A percentile compares a stretch with the other conserved stretches of the same genome.
These are phyloP conservation scores for Aspergillus intermedius DNA, from an alignment of 2,329 filamentous ascomycete genomes.

Conservation along the genomic window DNA sequence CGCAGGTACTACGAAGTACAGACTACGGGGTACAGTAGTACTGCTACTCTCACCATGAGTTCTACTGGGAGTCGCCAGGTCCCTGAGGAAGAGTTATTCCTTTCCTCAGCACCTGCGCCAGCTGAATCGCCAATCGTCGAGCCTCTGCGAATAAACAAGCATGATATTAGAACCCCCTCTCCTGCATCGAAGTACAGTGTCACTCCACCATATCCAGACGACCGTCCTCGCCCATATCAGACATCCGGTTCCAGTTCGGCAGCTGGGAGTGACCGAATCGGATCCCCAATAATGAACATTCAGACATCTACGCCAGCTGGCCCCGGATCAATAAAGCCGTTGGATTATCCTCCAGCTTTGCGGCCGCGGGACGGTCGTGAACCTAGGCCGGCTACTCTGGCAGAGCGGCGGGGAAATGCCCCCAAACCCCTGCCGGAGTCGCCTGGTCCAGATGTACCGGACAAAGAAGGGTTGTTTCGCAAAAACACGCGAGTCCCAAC, in stretches of 20 bases:
- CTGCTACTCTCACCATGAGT: conserved; percentile 33
- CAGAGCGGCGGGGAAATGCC: conserved; percentile 67
- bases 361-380: conserved; percentile 45
- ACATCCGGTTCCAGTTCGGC: conserved; percentile 25
- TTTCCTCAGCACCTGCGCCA: conserved; percentile 33
- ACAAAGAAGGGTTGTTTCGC: conserved; percentile 75
- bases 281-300: conserved; percentile 16
- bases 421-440: conserved; percentile 80
- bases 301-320: conserved; percentile 23
- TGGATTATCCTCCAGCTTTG: conserved; percentile 35
- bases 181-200: conserved; percentile 40
- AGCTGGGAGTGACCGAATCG: conserved; percentile 16
- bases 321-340: conserved; percentile 22
- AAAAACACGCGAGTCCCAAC: conserved; percentile 39
- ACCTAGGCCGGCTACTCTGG: conserved; percentile 55
- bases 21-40: too few species aligned
- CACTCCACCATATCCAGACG: conserved; percentile 66
- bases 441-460: conserved; percentile 65
- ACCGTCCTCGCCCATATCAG: conserved; percentile 42
- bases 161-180: conserved; percentile 56
- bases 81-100: conserved; percentile 76
- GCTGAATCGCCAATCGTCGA: conserved; percentile 71
- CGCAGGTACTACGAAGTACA: too few species aligned
- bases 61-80: conserved; percentile 48
- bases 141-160: conserved; percentile 78